Conservation (phyloP, 495 filamentous ascomycete species). For the Penicillium manginii region DNA sequence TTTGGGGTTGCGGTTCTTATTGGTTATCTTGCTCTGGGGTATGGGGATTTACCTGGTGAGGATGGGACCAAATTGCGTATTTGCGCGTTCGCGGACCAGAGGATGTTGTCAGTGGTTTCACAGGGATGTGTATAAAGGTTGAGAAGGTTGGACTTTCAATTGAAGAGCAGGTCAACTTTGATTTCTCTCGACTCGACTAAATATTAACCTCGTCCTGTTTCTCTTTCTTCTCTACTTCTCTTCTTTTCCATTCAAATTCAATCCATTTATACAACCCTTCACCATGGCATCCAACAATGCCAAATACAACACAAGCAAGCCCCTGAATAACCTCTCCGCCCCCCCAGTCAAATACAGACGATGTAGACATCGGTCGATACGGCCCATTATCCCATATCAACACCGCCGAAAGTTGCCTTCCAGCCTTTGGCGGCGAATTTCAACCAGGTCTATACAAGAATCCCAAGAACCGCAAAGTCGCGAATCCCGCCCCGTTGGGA, state of each 20-base stretch:
- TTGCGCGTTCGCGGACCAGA: not conserved
- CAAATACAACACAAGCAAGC: not conserved
- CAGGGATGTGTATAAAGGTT: too few species aligned
- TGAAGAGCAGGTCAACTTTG: too few species aligned
- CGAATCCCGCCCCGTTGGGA: conserved; percentile 79
- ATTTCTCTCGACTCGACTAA: too few species aligned
- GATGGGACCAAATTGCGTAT: not conserved
- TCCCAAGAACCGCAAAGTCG: conserved; percentile 66
- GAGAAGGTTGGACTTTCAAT: too few species aligned
- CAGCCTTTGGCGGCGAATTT: conserved; percentile 86
- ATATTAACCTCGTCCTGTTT: too few species aligned
- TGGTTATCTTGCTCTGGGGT: not conserved
- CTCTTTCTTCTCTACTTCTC: not conserved
- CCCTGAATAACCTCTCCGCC: not conserved
- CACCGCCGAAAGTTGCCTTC: conserved; percentile 61
- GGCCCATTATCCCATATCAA: conserved; percentile 66
- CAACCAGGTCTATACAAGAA: conserved; percentile 76
- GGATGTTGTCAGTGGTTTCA: not conserved
- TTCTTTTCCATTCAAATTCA: not conserved
- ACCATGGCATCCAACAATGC: not conserved
- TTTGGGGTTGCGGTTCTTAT: not conserved
- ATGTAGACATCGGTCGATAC: conserved; percentile 28
- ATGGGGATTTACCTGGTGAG: not conserved
- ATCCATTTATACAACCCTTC: not conserved
- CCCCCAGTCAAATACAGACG: not conserved